These are phyloP conservation scores for Elaeagnus macrophylla DNA, from an alignment of 306 rosid species.

Conservation along the genomic window DNA sequence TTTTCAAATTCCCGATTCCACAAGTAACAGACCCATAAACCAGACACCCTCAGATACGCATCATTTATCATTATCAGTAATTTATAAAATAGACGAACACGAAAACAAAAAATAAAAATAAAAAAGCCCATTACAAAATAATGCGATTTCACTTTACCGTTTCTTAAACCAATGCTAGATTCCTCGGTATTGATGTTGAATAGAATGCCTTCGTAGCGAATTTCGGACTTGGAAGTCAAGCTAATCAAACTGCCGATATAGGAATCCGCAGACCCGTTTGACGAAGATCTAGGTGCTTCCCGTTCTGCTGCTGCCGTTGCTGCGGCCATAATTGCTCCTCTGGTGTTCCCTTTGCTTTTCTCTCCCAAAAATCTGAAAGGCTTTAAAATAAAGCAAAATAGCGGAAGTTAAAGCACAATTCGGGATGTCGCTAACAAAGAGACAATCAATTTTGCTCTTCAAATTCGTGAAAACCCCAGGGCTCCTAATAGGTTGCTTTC, in stretches of 20 bases:
- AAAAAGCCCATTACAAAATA: not conserved
- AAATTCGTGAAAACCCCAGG: too few relatives aligned
- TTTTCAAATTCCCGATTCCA: too few relatives aligned
- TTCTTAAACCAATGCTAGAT: constrained; percentile 16
- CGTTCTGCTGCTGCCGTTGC: not conserved
- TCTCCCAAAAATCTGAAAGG: not conserved
- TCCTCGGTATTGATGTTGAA: constrained; percentile 24
- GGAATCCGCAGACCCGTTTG: constrained; percentile 21
- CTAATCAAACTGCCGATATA: constrained; percentile 30
- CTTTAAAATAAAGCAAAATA: not conserved
- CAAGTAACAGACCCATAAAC: too few relatives aligned
- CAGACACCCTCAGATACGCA: too few relatives aligned
- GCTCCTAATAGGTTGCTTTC: too few relatives aligned
- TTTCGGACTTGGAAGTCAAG: constrained; percentile 31
- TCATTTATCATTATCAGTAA: too few relatives aligned
- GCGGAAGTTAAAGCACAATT: too few relatives aligned
- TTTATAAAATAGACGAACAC: too few relatives aligned
- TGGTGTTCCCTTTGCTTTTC: not conserved
- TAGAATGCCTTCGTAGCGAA: constrained; percentile 28
- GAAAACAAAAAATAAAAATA: too few relatives aligned
- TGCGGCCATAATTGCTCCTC: constrained; percentile 11
- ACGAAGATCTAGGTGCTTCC: constrained; percentile 16
- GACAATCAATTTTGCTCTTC: too few relatives aligned
- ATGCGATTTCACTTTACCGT: not conserved
- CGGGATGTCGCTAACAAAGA: too few relatives aligned